Base-by-base conservation (phyloP, 345 rosid species). In the Hypericum androsaemum region DNA sequence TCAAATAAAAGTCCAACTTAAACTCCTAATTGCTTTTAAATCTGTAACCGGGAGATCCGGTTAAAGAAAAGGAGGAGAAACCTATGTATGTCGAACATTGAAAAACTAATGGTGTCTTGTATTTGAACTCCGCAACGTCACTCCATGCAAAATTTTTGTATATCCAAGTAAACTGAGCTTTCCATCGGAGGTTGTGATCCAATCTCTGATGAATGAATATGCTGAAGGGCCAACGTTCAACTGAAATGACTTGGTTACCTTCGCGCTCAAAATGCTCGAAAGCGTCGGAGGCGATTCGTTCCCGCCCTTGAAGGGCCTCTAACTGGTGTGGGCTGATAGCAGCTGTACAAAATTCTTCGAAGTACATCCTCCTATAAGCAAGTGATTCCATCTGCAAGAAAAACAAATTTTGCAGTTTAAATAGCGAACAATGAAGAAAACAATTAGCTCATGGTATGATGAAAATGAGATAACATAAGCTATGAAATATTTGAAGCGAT, bases 321-420 rank as follows among this genome's bases (percentile, higher is more conserved):
- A 88, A 83, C 63, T 88, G 97, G 72, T 92, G 72, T 28, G 74
- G 65, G 17, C 94, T 88, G 59, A 81, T 76, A 13, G 97, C 78
- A 47, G 95, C 98, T 3, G 95, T 94, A 65, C 94, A 92, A 70
- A 92, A 92, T 69, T 92, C 98, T 12, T 92, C 88, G 12, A 85
- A 85, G 53, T 76, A 69, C 74, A 92, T 78, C 61, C 71, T 78
- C 65, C 74, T 80, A 55, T 85, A 72, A 5, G 76, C 59, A 22
- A 92, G 80, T 9, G 80, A 72, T 50, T 85, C 89, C 95, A 92
- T 78, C 98, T 44, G 15, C 15, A 44, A 14, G 9, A 14, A 46
- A 46, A 46, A 32, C 10, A 46, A 13, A 10, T 13, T 11, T 46
- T 46, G 9, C 28, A 8, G 0, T 3, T 6, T 13, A 46, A 8